phyloP scores from a whole-genome alignment of 2,329 filamentous ascomycete genomes.

The Ophiocordyceps robertsii region DNA sequence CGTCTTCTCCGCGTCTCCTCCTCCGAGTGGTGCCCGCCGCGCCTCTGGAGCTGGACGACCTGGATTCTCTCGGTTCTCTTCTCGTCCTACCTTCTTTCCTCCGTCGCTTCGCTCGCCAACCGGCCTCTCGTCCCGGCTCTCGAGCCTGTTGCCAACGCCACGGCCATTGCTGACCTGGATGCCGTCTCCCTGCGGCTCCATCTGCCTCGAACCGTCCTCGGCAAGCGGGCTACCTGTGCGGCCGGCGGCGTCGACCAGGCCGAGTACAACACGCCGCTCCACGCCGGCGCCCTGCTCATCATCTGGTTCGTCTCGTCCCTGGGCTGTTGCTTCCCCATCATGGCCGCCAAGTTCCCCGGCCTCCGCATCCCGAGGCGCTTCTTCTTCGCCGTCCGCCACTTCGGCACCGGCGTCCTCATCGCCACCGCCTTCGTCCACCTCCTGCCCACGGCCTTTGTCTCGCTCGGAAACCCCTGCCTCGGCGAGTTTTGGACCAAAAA shows the following conservation, averaged over 20 bases:
- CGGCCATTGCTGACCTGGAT: background rate
- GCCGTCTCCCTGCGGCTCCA: background rate
- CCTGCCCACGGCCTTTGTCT: constrained; percentile 51
- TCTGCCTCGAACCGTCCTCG: background rate
- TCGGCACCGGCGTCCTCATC: constrained; percentile 62
- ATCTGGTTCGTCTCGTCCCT: constrained; percentile 32
- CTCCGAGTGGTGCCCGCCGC: constrained; percentile 15
- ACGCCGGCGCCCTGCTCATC: constrained; percentile 42
- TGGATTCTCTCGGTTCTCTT: constrained; percentile 29
- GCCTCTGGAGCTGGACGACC: constrained; percentile 24
- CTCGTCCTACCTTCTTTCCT: constrained; percentile 17
- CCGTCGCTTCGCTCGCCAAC: constrained; percentile 5
- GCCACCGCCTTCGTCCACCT: constrained; percentile 72
- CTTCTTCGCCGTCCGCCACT: constrained; percentile 50
- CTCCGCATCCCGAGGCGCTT: constrained; percentile 40
- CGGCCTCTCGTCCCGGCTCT: background rate
- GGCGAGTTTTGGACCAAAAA: constrained; percentile 60
- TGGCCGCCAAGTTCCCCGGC: constrained; percentile 36
- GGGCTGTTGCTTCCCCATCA: constrained; percentile 38
- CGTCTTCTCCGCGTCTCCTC: constrained; percentile 17
- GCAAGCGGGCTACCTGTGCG: constrained; percentile 16
- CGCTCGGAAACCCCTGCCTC: constrained; percentile 52
- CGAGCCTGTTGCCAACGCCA: background rate
- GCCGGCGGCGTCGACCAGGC: constrained; percentile 15
- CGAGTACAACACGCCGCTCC: constrained; percentile 41